Evolutionary conservation across 75 land plant species (phyloP).

Genomic region (Chamaecyparis obtusa): DNA sequence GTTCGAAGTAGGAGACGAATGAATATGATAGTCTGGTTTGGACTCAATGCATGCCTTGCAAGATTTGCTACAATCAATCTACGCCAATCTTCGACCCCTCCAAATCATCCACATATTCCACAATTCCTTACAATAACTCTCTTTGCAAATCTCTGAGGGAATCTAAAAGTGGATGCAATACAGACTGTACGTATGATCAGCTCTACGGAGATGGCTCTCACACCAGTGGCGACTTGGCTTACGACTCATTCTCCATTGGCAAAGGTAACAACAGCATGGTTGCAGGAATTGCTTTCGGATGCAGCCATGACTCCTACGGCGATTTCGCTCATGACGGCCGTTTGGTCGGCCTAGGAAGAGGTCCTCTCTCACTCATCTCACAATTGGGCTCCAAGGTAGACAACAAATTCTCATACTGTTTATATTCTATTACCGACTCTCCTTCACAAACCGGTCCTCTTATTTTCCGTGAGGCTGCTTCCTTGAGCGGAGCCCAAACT

Average conservation of each 20-base stretch:
- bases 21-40: neutral
- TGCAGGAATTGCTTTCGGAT: constrained; percentile 26
- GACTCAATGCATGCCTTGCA: constrained; percentile 13
- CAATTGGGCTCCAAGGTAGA: neutral
- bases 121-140: neutral
- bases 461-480: neutral
- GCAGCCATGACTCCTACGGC: constrained; percentile 16
- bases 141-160: neutral
- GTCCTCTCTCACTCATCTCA: constrained; percentile 5
- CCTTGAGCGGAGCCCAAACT: neutral
- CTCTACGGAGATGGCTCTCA: constrained; percentile 32
- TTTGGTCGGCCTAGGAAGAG: constrained; percentile 2
- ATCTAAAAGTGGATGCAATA: neutral
- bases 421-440: constrained; percentile 8
- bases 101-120: constrained; percentile 11
- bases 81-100: constrained; percentile 17
- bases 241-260: constrained; percentile 24
- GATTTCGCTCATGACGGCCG: neutral
- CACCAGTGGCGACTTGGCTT: constrained; percentile 16
- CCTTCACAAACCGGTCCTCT: neutral
- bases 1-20: no score
- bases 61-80: constrained; percentile 1
- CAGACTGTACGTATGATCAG: constrained; percentile 21
- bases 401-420: constrained; percentile 11
- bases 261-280: neutral